A percentile compares a stretch with the other conserved stretches of the same genome.
Evolutionary conservation across 148 eudicot species (phyloP).

Genomic region (Agrostemma githago): DNA sequence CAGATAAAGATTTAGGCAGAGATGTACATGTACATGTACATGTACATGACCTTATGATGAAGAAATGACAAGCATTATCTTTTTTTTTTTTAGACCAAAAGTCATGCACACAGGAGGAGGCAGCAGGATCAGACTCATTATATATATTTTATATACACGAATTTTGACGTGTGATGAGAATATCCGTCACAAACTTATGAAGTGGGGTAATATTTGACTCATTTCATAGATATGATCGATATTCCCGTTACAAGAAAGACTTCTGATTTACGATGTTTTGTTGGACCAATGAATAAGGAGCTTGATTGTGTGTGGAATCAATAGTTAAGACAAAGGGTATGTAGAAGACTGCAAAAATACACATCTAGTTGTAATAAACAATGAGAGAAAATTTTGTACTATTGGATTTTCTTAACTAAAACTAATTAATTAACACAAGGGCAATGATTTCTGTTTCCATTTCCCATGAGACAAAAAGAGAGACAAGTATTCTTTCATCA

Average conservation of each 20-base stretch:
- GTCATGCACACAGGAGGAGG: not conserved
- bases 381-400: not conserved
- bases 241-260: too few species aligned
- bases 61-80: slow-evolving; percentile 19
- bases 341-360: slow-evolving; percentile 10
- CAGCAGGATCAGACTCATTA: not conserved
- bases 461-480: slow-evolving; percentile 38
- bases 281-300: slow-evolving; percentile 2
- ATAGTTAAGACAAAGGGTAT: slow-evolving; percentile 16
- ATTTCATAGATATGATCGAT: too few species aligned
- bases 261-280: not conserved
- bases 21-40: not conserved
- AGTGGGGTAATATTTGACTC: too few species aligned
- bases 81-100: not conserved
- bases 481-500: slow-evolving; percentile 53
- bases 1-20: slow-evolving; percentile 16
- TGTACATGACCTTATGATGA: slow-evolving; percentile 19
- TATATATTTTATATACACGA: too few species aligned
- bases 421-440: slow-evolving; percentile 26
- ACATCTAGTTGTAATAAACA: slow-evolving; percentile 4
- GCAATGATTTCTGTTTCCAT: not conserved
- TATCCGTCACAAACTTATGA: too few species aligned
- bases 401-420: slow-evolving; percentile 14
- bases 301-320: slow-evolving; percentile 24
- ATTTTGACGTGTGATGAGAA: too few species aligned